Conservation (phyloP, 2,329 filamentous ascomycete species). For the Ascochyta rabiei region DNA sequence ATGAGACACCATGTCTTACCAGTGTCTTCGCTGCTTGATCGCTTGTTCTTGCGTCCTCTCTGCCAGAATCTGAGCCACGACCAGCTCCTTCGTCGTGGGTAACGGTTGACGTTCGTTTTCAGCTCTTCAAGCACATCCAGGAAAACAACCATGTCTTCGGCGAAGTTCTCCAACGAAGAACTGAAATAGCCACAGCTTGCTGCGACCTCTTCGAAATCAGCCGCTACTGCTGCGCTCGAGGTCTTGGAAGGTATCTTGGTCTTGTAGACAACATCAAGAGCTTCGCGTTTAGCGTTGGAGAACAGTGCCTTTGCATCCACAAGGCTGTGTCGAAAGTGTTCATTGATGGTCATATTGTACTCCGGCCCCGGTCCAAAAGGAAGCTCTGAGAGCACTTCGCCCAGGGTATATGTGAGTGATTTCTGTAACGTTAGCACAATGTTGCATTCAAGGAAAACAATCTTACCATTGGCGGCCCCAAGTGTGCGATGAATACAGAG, state of each 20-base stretch:
- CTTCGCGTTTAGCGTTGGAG: constrained; percentile 73
- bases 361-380: constrained; percentile 75
- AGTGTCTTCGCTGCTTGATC: constrained; percentile 20
- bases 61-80: constrained; percentile 85
- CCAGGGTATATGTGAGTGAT: constrained; percentile 88
- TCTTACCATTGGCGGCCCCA: constrained; percentile 83
- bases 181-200: constrained; percentile 98
- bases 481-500: constrained; percentile 81
- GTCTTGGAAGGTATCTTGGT: constrained; percentile 74
- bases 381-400: constrained; percentile 84
- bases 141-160: constrained; percentile 84
- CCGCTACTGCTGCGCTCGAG: constrained; percentile 76
- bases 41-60: constrained; percentile 25
- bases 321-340: constrained; percentile 80
- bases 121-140: constrained; percentile 85
- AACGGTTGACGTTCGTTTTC: constrained; percentile 71
- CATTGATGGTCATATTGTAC: constrained; percentile 75
- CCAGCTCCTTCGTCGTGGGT: constrained; percentile 71
- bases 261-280: constrained; percentile 79
- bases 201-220: constrained; percentile 95
- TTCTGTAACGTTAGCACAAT: constrained; percentile 59
- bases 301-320: constrained; percentile 81
- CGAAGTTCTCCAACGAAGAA: constrained; percentile 88
- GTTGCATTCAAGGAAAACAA: background rate
- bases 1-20: constrained; percentile 18